Percentiles rank a stretch among this genome's conserved stretches.
Conservation (phyloP, 164 flowering plant genomes). For the Nelumbo lutea region DNA sequence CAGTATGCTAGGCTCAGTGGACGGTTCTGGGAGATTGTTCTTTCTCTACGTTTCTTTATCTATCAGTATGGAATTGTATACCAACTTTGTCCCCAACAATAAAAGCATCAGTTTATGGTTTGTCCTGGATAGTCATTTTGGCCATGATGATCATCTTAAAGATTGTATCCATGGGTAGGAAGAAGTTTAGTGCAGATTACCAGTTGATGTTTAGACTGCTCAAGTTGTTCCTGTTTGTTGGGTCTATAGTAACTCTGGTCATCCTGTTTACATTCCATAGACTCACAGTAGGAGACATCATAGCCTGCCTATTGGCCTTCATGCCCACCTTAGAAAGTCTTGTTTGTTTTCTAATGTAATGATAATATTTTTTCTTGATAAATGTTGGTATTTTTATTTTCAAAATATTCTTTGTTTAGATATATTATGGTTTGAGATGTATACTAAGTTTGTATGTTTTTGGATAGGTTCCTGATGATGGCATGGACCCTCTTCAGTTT, state of each 20-base stretch:
- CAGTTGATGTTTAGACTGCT: constrained; percentile 94
- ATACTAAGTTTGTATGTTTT: too few relatives aligned
- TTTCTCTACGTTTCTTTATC: constrained; percentile 73
- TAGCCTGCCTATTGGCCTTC: constrained; percentile 81
- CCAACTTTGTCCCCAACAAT: constrained; percentile 58
- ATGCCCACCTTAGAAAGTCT: constrained; percentile 43
- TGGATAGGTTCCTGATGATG: too few relatives aligned
- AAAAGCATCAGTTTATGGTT: constrained; percentile 74
- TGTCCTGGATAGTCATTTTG: constrained; percentile 92
- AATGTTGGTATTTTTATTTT: too few relatives aligned
- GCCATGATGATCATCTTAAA: constrained; percentile 76
- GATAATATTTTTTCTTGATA: too few relatives aligned
- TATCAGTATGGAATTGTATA: constrained; percentile 93
- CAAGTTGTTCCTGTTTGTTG: constrained; percentile 71
- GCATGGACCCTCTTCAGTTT: too few relatives aligned
- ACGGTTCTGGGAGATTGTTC: constrained; percentile 67
- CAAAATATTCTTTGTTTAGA: too few relatives aligned
- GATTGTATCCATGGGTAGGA: constrained; percentile 77
- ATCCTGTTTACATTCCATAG: constrained; percentile 50
- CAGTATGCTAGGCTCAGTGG: constrained; percentile 61
- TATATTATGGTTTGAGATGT: too few relatives aligned
- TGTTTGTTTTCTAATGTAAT: too few relatives aligned
- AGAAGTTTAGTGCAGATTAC: constrained; percentile 95
- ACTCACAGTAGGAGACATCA: constrained; percentile 81
- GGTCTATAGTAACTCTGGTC: constrained; percentile 43